Evolutionary conservation across 176 grass and related monocot species (phyloP).

Genomic region (Oryza longistaminata): DNA sequence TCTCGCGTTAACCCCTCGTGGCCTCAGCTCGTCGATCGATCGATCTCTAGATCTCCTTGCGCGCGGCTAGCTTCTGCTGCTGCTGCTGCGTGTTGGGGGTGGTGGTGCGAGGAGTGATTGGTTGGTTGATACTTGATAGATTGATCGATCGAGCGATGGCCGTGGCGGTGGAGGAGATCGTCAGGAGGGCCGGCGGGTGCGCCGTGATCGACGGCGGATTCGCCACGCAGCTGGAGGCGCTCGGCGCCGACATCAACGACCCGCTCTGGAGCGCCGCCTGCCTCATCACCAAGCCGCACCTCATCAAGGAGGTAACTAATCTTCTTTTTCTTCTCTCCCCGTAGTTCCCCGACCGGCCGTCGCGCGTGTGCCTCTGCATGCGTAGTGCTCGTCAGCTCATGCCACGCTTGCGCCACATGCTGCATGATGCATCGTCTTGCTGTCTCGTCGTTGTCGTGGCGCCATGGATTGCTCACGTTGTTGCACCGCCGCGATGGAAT

Average conservation of each 20-base stretch:
- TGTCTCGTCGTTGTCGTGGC: neutral
- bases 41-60: neutral
- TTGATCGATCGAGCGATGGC: slow-evolving; percentile 23
- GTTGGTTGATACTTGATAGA: neutral
- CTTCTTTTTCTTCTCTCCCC: neutral
- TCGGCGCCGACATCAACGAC: slow-evolving; percentile 83
- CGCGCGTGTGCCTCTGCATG: neutral
- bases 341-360: neutral
- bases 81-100: neutral
- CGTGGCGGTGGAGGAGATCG: slow-evolving; percentile 48
- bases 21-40: neutral
- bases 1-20: neutral
- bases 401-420: neutral
- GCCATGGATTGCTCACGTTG: slow-evolving; percentile 8
- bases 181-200: slow-evolving; percentile 65
- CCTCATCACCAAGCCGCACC: slow-evolving; percentile 68
- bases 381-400: neutral
- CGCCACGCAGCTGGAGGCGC: slow-evolving; percentile 84
- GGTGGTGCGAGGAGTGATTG: neutral
- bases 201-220: slow-evolving; percentile 81
- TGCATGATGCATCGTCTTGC: neutral
- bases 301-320: slow-evolving; percentile 60
- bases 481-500: neutral
- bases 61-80: neutral
- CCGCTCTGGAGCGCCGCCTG: slow-evolving; percentile 78